Evolutionary conservation across 1,284 basidiomycete species (phyloP).

Genomic region (Irpex sp.): DNA sequence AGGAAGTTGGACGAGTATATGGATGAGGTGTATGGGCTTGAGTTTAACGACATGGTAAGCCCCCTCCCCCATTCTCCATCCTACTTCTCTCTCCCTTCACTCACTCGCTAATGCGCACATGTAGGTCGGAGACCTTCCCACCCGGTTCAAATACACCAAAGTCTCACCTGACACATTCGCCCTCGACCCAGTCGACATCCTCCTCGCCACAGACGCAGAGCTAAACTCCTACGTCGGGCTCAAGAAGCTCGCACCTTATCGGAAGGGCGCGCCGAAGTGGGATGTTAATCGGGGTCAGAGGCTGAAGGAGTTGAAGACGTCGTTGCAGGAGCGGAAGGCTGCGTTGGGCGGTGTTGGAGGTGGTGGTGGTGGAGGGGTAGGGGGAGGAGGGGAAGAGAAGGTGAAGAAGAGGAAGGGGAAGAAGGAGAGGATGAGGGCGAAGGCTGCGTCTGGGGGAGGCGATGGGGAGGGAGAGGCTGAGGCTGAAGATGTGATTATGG

Average conservation of each 20-base stretch:
- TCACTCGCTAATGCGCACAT: too few species aligned
- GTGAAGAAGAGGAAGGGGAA: slow-evolving; percentile 70
- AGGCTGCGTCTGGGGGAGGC: slow-evolving; percentile 25
- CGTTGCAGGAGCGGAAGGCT: slow-evolving; percentile 24
- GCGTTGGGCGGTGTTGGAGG: slow-evolving; percentile 8
- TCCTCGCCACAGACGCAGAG: slow-evolving; percentile 91
- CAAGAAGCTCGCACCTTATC: slow-evolving; percentile 90
- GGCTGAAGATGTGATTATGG: slow-evolving; percentile 17
- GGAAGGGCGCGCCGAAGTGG: slow-evolving; percentile 55
- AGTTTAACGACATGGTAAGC: slow-evolving; percentile 94
- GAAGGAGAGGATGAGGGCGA: slow-evolving; percentile 66
- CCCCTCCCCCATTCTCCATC: not conserved
- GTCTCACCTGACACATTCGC: slow-evolving; percentile 69
- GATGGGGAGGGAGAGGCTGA: slow-evolving; percentile 20
- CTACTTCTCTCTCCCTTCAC: too few species aligned
- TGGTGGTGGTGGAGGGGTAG: slow-evolving; percentile 7
- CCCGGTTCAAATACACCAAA: slow-evolving; percentile 89
- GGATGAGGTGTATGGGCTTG: slow-evolving; percentile 86
- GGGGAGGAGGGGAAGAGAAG: slow-evolving; percentile 18
- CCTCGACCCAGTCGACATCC: slow-evolving; percentile 84
- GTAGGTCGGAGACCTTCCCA: slow-evolving; percentile 86
- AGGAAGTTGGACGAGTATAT: slow-evolving; percentile 81
- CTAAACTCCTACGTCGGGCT: slow-evolving; percentile 89
- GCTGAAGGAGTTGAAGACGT: slow-evolving; percentile 60
- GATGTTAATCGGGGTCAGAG: slow-evolving; percentile 63